These are phyloP conservation scores for Silene vulgaris DNA, from an alignment of 179 eudicot genomes.

Conservation along the genomic window DNA sequence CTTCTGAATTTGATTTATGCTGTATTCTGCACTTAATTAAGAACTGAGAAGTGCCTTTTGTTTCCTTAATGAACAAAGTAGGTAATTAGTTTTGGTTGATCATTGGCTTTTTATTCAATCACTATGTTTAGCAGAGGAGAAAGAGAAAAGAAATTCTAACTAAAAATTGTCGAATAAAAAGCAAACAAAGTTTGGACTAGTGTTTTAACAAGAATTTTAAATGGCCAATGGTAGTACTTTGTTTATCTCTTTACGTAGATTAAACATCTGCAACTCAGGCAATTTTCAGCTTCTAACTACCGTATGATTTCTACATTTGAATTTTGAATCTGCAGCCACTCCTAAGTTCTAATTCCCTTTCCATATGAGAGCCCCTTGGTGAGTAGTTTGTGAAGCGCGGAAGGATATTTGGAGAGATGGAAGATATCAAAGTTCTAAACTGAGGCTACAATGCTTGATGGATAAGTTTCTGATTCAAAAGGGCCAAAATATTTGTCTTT, in stretches of 20 bases:
- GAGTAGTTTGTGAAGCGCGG: conserved; percentile 33
- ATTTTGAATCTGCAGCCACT: conserved; percentile 15
- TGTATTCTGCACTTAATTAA: neutral
- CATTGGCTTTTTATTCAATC: neutral
- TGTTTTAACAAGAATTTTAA: conserved; percentile 16
- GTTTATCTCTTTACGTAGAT: conserved; percentile 18
- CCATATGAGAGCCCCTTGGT: conserved; percentile 54
- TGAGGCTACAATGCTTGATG: conserved; percentile 81
- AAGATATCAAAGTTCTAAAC: conserved; percentile 23
- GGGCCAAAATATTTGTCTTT: conserved; percentile 40
- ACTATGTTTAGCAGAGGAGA: neutral
- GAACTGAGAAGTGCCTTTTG: neutral
- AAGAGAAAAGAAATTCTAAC: neutral
- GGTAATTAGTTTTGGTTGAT: neutral
- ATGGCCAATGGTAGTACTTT: neutral
- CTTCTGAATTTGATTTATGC: neutral
- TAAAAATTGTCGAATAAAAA: conserved; percentile 17
- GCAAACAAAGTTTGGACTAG: too few relatives aligned
- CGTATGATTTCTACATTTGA: conserved; percentile 4
- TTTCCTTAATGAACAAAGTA: neutral
- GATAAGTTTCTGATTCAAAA: conserved; percentile 39
- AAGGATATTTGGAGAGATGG: conserved; percentile 21
- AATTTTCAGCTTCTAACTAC: neutral
- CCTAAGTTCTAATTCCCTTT: conserved; percentile 31
- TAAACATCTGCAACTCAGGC: conserved; percentile 8